Evolutionary conservation across 306 rosid genomes (phyloP), one percentile per base, ranked within the genome.

Genomic region (Trifolium dubium): DNA sequence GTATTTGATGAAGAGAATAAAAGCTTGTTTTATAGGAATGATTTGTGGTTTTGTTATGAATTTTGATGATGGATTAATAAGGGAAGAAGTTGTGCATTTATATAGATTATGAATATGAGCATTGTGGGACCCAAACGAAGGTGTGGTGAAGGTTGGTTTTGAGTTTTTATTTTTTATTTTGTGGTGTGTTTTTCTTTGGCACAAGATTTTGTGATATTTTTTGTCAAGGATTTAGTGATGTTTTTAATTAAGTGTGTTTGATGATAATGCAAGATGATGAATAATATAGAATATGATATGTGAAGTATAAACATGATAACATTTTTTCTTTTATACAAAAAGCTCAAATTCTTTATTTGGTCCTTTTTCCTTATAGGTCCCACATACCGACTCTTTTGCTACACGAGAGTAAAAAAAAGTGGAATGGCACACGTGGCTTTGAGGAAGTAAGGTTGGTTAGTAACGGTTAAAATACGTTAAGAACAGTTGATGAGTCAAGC

Each of bases 381-480:
- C 23, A 23, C 23, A 23, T 23, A 23, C 23, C 23, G 23, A 23
- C 23, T 0, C 23, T 1, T 1, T 23, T 23, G 23, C 23, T 23
- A 23, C 1, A 23, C 23, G 23, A n/a, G n/a, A n/a, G n/a, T n/a
- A 35, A 34, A 3, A 32, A 5, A 32, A 32, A 32, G 5, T 3
- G 5, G 35, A 32, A 32, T 32, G 35, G 5, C 9, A 37, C 65
- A 75, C 74, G 80, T 54, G 78, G 50, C 56, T 15, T n/a, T 15
- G 35, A 30, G 37, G 10, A 47, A 12, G 56, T 11, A 39, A 60
- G 39, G 62, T 51, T 54, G 3, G 77, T 69, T 75, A 19, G 72
- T 4, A 47, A 31, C 76, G 6, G 65, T 74, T 75, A 17, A 76
- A 55, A 4, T 31, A 76, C 67, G 75, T 74, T 79, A 50, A 34